phyloP scores from a whole-genome alignment of 139 green algal species.

The Closterium sp. region DNA sequence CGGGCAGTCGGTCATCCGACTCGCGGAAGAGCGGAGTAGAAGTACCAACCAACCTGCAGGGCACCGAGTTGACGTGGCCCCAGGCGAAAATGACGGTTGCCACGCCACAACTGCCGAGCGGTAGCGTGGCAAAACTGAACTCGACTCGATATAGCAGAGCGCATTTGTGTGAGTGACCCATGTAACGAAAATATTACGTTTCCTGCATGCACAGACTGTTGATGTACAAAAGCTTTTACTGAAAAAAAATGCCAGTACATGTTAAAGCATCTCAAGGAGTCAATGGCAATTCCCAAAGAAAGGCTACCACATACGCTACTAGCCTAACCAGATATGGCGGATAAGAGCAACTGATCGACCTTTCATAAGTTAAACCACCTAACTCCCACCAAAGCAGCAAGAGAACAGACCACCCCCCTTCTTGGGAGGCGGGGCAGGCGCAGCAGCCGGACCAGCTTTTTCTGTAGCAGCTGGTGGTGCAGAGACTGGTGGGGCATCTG shows the following conservation, averaged over 20 bases:
- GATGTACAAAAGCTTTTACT: too few relatives aligned
- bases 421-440: not conserved
- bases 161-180: too few relatives aligned
- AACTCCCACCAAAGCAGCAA: not conserved
- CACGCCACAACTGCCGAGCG: not conserved
- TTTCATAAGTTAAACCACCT: not conserved
- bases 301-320: not conserved
- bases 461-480: not conserved
- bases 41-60: not conserved
- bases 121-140: not conserved
- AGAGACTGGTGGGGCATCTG: not conserved
- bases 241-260: not conserved
- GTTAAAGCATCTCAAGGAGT: not conserved
- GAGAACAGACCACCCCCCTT: not conserved
- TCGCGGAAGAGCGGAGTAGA: too few relatives aligned
- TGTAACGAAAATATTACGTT: too few relatives aligned
- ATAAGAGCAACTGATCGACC: not conserved
- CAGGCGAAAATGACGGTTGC: not conserved
- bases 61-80: not conserved
- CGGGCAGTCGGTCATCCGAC: too few relatives aligned
- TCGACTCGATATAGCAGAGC: not conserved
- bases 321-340: not conserved
- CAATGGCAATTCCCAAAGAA: not conserved
- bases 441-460: not conserved
- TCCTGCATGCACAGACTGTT: too few relatives aligned